Percentiles rank a stretch among this genome's conserved stretches.
Evolutionary conservation across 305 asterid species (phyloP).

Genomic region (Solanum hybrid): DNA sequence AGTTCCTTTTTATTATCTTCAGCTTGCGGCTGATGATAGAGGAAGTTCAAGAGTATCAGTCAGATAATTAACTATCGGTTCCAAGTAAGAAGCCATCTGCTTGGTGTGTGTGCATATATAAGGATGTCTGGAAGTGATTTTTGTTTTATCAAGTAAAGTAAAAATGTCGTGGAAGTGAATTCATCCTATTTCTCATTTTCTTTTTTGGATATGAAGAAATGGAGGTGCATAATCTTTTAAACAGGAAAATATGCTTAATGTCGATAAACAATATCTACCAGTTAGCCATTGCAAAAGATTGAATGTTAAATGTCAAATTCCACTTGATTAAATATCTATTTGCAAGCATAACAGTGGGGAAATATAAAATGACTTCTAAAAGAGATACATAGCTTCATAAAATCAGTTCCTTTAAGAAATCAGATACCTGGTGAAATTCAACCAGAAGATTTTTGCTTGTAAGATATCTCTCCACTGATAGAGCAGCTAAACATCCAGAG

Average conservation of each 20-base stretch:
- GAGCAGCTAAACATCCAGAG: constrained; percentile 95
- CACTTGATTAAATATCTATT: neutral
- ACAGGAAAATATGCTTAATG: neutral
- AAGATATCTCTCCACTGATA: constrained; percentile 94
- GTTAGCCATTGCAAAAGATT: neutral
- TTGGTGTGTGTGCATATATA: neutral
- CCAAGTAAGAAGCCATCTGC: neutral
- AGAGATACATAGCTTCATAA: neutral
- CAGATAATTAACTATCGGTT: neutral
- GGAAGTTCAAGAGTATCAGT: neutral
- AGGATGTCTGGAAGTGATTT: neutral
- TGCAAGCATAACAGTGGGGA: neutral
- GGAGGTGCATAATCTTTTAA: neutral
- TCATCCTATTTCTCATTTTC: neutral
- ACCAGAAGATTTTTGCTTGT: constrained; percentile 65
- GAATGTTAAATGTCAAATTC: neutral
- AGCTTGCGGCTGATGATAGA: constrained; percentile 27
- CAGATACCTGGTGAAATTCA: constrained; percentile 94
- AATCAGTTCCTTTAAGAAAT: neutral
- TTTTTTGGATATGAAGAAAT: neutral
- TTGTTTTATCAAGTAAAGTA: neutral
- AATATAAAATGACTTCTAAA: neutral
- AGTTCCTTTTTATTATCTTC: constrained; percentile 86
- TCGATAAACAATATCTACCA: neutral
- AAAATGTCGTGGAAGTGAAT: neutral